These are phyloP conservation scores for Cercospora brassicicola DNA, from an alignment of 2,329 filamentous ascomycete genomes.

Conservation along the genomic window DNA sequence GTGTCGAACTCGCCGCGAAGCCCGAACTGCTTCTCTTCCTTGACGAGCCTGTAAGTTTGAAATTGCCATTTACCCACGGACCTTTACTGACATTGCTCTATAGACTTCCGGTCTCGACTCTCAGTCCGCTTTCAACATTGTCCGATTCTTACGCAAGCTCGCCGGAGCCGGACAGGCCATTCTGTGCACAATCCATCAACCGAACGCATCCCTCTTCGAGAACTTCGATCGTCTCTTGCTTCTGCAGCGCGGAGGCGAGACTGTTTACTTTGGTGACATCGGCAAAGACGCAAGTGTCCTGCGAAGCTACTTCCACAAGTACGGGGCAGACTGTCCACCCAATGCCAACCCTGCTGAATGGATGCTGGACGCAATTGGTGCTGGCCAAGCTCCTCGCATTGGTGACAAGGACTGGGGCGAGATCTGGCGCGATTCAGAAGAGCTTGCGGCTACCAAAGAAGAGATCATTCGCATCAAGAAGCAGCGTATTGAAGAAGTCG, in stretches of 20 bases:
- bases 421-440: slow-evolving; percentile 72
- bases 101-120: slow-evolving; percentile 69
- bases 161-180: slow-evolving; percentile 81
- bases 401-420: slow-evolving; percentile 77
- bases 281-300: slow-evolving; percentile 71
- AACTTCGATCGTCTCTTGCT: slow-evolving; percentile 82
- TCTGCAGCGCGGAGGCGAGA: slow-evolving; percentile 73
- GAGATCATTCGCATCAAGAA: slow-evolving; percentile 67
- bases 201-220: slow-evolving; percentile 81
- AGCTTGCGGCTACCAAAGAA: slow-evolving; percentile 66
- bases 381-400: slow-evolving; percentile 69
- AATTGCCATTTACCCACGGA: too few relatives aligned
- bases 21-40: slow-evolving; percentile 74
- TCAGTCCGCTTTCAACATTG: slow-evolving; percentile 73
- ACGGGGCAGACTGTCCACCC: slow-evolving; percentile 55
- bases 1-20: slow-evolving; percentile 62
- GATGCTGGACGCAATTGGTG: slow-evolving; percentile 83
- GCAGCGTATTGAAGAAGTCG: slow-evolving; percentile 54
- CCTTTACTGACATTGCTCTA: background rate
- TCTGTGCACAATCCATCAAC: slow-evolving; percentile 88
- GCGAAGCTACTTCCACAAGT: slow-evolving; percentile 55
- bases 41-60: slow-evolving; percentile 60
- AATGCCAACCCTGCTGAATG: slow-evolving; percentile 77
- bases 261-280: slow-evolving; percentile 84
- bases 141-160: slow-evolving; percentile 74